phyloP scores from a whole-genome alignment of 768 basidiomycete genomes.

The Pleurotus cornucopiae region DNA sequence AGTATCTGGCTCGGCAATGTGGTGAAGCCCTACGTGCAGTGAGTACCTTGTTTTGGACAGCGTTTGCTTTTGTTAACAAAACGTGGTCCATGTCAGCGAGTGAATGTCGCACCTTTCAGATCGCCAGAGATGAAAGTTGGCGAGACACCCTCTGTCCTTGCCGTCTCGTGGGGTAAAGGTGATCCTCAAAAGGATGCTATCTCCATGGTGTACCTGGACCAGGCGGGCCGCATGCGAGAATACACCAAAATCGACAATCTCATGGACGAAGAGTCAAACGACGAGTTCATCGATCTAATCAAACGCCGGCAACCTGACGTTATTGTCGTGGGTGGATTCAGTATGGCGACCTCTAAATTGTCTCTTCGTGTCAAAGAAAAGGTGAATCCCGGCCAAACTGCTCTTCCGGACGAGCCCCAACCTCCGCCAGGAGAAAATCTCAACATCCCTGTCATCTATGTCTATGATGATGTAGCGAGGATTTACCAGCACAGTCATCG shows the following conservation, averaged over 20 bases:
- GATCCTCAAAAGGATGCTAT: slow-evolving; percentile 91
- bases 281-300: slow-evolving; percentile 80
- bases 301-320: slow-evolving; percentile 82
- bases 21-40: slow-evolving; percentile 69
- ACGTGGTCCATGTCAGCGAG: slow-evolving; percentile 47
- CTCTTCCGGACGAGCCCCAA: slow-evolving; percentile 17
- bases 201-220: slow-evolving; percentile 79
- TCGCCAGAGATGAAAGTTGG: slow-evolving; percentile 63
- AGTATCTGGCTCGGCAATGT: slow-evolving; percentile 67
- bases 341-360: slow-evolving; percentile 72
- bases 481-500: slow-evolving; percentile 91
- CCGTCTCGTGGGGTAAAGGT: slow-evolving; percentile 93
- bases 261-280: slow-evolving; percentile 57
- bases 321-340: slow-evolving; percentile 86
- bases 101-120: slow-evolving; percentile 76
- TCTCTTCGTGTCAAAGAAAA: slow-evolving; percentile 60
- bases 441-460: slow-evolving; percentile 74
- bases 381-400: slow-evolving; percentile 24
- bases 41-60: slow-evolving; percentile 18
- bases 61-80: slow-evolving; percentile 7
- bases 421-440: slow-evolving; percentile 39
- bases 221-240: slow-evolving; percentile 87
- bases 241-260: slow-evolving; percentile 88
- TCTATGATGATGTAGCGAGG: slow-evolving; percentile 87
- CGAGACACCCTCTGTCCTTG: slow-evolving; percentile 74